A percentile compares a stretch with the other conserved stretches of the same genome.
These are phyloP conservation scores for Globisporangium apiculatum DNA, from an alignment of 352 stramenopile species.

Conservation along the genomic window DNA sequence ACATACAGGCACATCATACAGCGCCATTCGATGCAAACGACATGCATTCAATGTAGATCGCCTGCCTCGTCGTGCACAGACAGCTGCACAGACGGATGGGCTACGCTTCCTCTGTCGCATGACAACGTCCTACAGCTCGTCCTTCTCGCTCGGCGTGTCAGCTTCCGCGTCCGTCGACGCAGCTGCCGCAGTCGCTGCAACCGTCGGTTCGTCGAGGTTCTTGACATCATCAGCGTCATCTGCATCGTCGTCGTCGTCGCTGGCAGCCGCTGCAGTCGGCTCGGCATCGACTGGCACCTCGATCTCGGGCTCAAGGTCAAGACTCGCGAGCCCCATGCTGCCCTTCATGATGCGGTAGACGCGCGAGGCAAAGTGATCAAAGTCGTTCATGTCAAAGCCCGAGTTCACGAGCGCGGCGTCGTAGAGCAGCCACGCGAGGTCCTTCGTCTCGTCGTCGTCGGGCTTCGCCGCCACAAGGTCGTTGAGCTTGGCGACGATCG, in stretches of 20 bases:
- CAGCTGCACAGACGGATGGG: constrained; percentile 3
- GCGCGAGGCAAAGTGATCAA: constrained; percentile 89
- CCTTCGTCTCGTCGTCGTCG: constrained; percentile 84
- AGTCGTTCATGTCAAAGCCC: constrained; percentile 94
- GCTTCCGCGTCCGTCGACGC: constrained; percentile 2
- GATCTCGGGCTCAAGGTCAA: constrained; percentile 94
- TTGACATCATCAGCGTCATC: constrained; percentile 45
- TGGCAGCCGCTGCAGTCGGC: constrained; percentile 10
- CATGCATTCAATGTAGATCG: background rate
- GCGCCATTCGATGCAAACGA: background rate
- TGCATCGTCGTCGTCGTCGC: constrained; percentile 12
- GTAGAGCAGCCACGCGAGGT: constrained; percentile 96
- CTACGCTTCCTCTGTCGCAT: background rate
- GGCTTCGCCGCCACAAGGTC: constrained; percentile 52
- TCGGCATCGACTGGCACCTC: constrained; percentile 83
- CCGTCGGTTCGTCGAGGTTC: constrained; percentile 30
- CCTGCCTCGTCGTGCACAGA: no score
- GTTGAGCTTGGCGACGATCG: constrained; percentile 96
- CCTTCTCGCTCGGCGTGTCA: constrained; percentile 36
- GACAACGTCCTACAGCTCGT: constrained; percentile 47
- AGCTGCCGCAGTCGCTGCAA: constrained; percentile 13
- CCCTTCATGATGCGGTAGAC: constrained; percentile 93
- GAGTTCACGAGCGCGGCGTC: constrained; percentile 97
- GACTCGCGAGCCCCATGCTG: constrained; percentile 86
- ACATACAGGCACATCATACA: no score